Evolutionary conservation across 192 early-diverging fungal genomes (phyloP), one percentile per base, ranked within the genome.

Genomic region (Umbelopsis vinacea): DNA sequence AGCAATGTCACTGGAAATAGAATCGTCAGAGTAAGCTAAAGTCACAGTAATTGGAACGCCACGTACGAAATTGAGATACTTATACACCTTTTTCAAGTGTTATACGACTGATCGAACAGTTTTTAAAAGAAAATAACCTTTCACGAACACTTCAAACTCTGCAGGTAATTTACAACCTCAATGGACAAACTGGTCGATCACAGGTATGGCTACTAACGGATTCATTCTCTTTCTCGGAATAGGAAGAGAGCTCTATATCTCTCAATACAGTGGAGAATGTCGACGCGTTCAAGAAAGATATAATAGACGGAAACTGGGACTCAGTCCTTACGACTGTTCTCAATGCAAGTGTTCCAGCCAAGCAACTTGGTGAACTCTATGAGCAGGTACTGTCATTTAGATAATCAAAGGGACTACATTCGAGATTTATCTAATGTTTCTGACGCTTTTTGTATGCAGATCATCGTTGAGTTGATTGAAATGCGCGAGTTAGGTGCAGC

Each of bases 31-130:
- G 88, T 89, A 83, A 74, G 80, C 33, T 10, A 38, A 3, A 0
- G 15, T 9, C 33, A 37, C 5, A 11, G 6, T n/a, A 2, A 63
- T 37, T 11, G 23, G 23, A 19, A 37, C 33, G 6, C 2, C 11
- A 0, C 14, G 33, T 38, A 37, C 3, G 4, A 24, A 60, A 63
- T 17, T 11, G n/a, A 63, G 4, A 11, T 17, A 37, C 14, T 19
- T 1, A 63, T 19, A 37, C 10, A 5, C 33, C n/a, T 37, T 37
- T 83, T 3, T 43, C 71, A 68, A 93, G 92, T 73, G 90, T 95
- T 10, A 89, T 97, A 73, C 90, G 94, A 23, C 87, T 98, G n/a
- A 90, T 97, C 52, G 84, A 92, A 73, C 97, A 97, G 76, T 98
- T 98, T 72, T 81, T 96, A 46, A 93, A 93, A 69, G 97, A 97